A percentile compares a stretch with the other conserved stretches of the same genome.
phyloP scores from a whole-genome alignment of 2,329 filamentous ascomycete species.

The Colletotrichum eremochloae region DNA sequence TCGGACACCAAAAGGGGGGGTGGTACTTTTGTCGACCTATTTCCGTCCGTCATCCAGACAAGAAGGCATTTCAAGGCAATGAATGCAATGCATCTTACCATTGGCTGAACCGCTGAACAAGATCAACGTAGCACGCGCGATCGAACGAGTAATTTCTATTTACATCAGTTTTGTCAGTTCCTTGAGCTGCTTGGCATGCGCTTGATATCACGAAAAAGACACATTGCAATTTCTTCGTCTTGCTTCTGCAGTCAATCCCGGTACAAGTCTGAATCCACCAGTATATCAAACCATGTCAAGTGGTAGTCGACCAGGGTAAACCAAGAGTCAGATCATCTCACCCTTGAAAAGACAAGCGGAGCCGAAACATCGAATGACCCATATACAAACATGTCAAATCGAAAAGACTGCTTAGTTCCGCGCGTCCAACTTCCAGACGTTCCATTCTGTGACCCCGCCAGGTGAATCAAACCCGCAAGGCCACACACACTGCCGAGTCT shows the following conservation, averaged over 20 bases:
- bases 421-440: neutral
- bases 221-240: no score
- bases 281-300: neutral
- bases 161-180: neutral
- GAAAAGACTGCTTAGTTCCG: neutral
- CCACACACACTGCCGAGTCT: neutral
- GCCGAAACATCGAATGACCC: neutral
- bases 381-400: neutral
- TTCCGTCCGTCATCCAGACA: neutral
- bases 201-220: neutral
- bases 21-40: neutral
- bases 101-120: no score
- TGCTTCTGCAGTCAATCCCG: no score
- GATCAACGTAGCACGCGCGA: neutral
- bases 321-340: no score
- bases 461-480: neutral
- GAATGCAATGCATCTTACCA: neutral
- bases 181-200: neutral
- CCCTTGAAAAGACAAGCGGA: no score
- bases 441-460: no score
- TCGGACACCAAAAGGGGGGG: no score
- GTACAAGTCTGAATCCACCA: no score
- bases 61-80: neutral
- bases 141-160: neutral
- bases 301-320: neutral